Evolutionary conservation across 371 early-diverging fungal species (phyloP), one percentile per base, ranked within the genome.

Genomic region (Haplosporangium sp.): DNA sequence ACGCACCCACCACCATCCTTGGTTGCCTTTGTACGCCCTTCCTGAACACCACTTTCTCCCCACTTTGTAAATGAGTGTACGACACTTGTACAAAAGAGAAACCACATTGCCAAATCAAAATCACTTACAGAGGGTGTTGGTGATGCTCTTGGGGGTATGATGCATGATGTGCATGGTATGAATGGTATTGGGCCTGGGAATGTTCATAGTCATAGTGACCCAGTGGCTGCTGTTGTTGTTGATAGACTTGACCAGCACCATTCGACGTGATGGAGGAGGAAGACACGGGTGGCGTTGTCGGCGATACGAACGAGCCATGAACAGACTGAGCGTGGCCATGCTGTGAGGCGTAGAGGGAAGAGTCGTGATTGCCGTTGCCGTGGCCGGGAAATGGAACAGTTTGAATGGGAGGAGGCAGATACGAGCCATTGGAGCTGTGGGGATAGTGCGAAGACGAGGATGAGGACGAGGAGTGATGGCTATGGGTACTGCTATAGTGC

Each of bases 121-220:
- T 37, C 20, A 71, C 75, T 75, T 75, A 75, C 75, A 75, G 21
- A 23, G 75, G 75, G 51, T 75, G 74, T 52, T 55, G 67, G 50
- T 69, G 68, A 20, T 67, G 69, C 37, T 75, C 75, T 41, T 75
- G 75, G 29, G 75, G 54, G 23, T 64, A 52, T 53, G 69, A 54
- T 58, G 56, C n/a, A 46, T 62, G 43, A 50, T 64, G 60, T 11
- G 55, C 53, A 48, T 74, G 68, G 36, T 65, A 58, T 21, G 55
- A 43, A 50, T 72, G 74, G 52, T 69, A 58, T 36, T 68, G 69
- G n/a, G 64, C n/a, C 42, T 59, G 69, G n/a, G 64, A 55, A 38
- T 69, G 66, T 40, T 75, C 69, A 40, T 75, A 69, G 7, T 62
- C 69, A 42, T 75, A 62, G 40, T 64, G 62, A 37, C 59, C 54